Conservation (phyloP, 2,329 filamentous ascomycete species). For the Lachnellula hyalina region DNA sequence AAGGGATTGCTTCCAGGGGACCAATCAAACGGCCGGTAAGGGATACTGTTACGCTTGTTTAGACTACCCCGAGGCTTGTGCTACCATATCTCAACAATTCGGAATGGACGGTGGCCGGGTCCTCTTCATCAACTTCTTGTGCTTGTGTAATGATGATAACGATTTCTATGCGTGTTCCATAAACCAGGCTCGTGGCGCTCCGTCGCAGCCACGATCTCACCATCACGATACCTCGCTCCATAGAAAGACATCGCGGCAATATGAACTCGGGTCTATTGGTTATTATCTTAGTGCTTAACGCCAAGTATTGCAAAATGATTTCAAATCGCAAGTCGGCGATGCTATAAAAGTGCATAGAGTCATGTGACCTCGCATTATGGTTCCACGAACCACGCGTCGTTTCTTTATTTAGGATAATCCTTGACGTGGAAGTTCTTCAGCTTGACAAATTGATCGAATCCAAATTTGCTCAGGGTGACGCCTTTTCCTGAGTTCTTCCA, state of each 20-base stretch:
- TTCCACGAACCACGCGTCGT: background rate
- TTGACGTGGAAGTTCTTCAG: conserved; percentile 95
- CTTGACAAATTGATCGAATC: conserved; percentile 94
- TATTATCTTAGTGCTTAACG: conserved; percentile 2
- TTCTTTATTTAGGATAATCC: conserved; percentile 55
- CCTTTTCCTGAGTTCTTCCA: conserved; percentile 97
- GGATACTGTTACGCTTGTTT: background rate
- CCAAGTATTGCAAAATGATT: background rate
- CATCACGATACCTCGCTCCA: conserved; percentile 6
- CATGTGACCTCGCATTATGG: background rate
- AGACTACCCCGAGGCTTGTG: background rate
- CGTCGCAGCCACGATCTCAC: conserved; percentile 5
- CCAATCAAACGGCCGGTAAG: conserved; percentile 7
- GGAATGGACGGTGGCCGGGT: conserved; percentile 1
- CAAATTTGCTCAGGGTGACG: conserved; percentile 81
- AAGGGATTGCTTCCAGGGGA: conserved; percentile 9
- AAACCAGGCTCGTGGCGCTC: conserved; percentile 2
- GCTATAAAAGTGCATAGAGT: background rate
- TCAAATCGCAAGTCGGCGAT: background rate
- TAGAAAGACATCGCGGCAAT: conserved; percentile 2
- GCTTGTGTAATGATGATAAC: conserved; percentile 3
- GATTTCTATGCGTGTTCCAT: conserved; percentile 6
- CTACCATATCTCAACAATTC: conserved; percentile 2
- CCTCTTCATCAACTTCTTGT: conserved; percentile 1
- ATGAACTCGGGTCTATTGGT: conserved; percentile 5